Conservation (phyloP, 2,329 filamentous ascomycete species). For the Apiospora kogelbergensis region DNA sequence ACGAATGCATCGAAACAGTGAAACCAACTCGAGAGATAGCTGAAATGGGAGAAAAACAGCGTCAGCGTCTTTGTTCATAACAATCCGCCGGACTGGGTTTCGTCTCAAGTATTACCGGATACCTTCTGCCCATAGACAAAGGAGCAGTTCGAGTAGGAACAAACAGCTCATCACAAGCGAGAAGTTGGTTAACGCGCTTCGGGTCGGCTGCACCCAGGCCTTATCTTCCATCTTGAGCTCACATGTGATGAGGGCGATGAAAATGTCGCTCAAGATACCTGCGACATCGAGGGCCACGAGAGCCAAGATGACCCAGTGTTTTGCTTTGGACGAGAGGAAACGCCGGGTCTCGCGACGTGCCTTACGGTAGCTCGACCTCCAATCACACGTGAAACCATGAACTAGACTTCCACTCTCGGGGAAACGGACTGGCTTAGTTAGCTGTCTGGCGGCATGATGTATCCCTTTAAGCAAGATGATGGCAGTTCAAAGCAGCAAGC, state of each 20-base stretch:
- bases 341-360: conserved; percentile 18
- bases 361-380: conserved; percentile 13
- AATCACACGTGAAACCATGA: background rate
- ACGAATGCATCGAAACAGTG: conserved; percentile 65
- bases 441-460: background rate
- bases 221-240: conserved; percentile 40
- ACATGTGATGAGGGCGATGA: conserved; percentile 49
- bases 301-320: conserved; percentile 45
- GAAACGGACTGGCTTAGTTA: conserved; percentile 12
- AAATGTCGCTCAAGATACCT: conserved; percentile 46
- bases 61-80: background rate
- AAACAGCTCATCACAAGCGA: conserved; percentile 62
- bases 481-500: background rate
- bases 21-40: conserved; percentile 59
- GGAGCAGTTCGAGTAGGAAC: conserved; percentile 63
- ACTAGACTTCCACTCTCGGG: conserved; percentile 13
- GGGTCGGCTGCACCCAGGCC: conserved; percentile 40
- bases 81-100: background rate
- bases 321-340: conserved; percentile 36
- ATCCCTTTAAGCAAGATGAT: background rate
- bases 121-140: conserved; percentile 63
- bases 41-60: conserved; percentile 24
- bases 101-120: conserved; percentile 43
- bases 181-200: conserved; percentile 44
- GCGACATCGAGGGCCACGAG: conserved; percentile 47